Base-by-base conservation (phyloP, 257 asterid species). In the Salvia miltiorrhiza region DNA sequence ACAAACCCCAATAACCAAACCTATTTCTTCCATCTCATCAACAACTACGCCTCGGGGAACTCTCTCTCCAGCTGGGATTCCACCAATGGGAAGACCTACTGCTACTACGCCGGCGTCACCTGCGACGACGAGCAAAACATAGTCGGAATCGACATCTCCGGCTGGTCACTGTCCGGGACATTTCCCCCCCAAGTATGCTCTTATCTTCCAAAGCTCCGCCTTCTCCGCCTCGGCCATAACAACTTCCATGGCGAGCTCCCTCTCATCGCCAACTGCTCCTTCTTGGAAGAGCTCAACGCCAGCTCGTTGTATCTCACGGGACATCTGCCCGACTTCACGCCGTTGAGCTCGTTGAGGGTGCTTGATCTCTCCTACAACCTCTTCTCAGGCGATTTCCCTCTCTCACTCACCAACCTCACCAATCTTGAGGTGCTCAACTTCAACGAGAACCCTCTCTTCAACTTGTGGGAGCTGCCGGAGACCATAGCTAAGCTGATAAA, bases 311-410 rank as follows among this genome's bases (percentile, higher is more conserved):
- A 70, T 39, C 78, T 82, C 60, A 71, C 79, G 0, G 99, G 97
- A 9, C 28, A 73, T 3, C n/a, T 90, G 21, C 97, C 99, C 0
- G 90, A 93, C 49, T 83, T 90, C 53, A 82, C 99, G 11, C 78
- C 81, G 11, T 35, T 91, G 74, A 53, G 49, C 5, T 78, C 84
- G 19, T 43, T 93, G 57, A 78, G 55, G 56, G 8, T 77, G 11
- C 87, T 93, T 19, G 94, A 93, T 57, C 88, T 93, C 44, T 93
- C 99, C 0, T 47, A 71, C 28, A 93, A 90, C 76, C 60, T 8
- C 21, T 86, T 93, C 28, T 60, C 81, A 0, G 97, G 99, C 7
- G 71, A 83, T 26, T 90, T 90, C 73, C 97, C 99, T 7, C 12
- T 81, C 65, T 93, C 97, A 3, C 17, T 90, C 57, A 56, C 83